A percentile compares a stretch with the other conserved stretches of the same genome.
Evolutionary conservation across 768 basidiomycete species (phyloP).

Genomic region (Amanita rimosa): DNA sequence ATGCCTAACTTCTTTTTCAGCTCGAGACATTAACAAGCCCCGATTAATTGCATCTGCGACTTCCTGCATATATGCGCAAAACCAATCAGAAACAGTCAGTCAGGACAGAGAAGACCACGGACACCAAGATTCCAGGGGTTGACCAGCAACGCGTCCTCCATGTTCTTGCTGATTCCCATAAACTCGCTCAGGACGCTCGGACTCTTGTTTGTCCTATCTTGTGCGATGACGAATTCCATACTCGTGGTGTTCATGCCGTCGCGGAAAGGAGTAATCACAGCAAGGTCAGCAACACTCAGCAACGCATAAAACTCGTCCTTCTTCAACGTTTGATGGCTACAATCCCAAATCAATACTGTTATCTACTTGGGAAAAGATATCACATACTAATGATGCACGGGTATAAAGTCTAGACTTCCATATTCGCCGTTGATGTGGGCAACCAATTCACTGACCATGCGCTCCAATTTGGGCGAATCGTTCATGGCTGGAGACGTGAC

Average conservation of each 20-base stretch:
- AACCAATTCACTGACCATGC: slow-evolving; percentile 88
- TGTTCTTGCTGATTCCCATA: slow-evolving; percentile 92
- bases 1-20: slow-evolving; percentile 70
- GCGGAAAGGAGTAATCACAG: slow-evolving; percentile 87
- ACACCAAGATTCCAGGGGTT: slow-evolving; percentile 96
- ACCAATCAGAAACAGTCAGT: not conserved
- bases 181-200: slow-evolving; percentile 94
- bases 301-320: slow-evolving; percentile 98
- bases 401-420: slow-evolving; percentile 89
- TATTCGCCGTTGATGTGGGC: slow-evolving; percentile 94
- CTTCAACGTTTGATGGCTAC: slow-evolving; percentile 91
- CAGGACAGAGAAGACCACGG: slow-evolving; percentile 15
- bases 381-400: slow-evolving; percentile 94
- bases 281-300: slow-evolving; percentile 85
- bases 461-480: slow-evolving; percentile 89
- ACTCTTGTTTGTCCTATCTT: slow-evolving; percentile 70
- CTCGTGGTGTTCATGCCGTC: slow-evolving; percentile 99
- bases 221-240: slow-evolving; percentile 97
- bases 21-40: slow-evolving; percentile 70
- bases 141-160: slow-evolving; percentile 81
- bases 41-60: slow-evolving; percentile 85
- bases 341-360: not conserved
- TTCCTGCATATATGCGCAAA: slow-evolving; percentile 32
- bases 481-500: slow-evolving; percentile 90
- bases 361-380: not conserved